phyloP scores from a whole-genome alignment of 1,139 yeast species.

The Zygosaccharomyces pseudobailii region DNA sequence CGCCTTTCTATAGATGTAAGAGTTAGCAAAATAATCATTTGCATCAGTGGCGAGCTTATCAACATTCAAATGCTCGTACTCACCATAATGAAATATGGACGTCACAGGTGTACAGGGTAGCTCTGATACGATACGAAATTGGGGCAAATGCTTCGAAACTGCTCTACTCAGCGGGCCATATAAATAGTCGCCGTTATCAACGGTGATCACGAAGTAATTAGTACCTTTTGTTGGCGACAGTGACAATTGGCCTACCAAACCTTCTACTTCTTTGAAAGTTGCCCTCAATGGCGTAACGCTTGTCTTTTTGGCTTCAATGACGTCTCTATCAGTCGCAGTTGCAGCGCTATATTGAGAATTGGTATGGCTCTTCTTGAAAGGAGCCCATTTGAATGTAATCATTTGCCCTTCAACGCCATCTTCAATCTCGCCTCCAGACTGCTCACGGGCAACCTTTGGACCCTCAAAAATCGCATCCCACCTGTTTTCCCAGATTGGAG shows the following conservation, averaged over 20 bases:
- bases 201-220: slow-evolving; percentile 24
- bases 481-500: slow-evolving; percentile 71
- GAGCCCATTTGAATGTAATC: slow-evolving; percentile 69
- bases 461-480: slow-evolving; percentile 66
- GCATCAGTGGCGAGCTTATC: slow-evolving; percentile 43
- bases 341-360: slow-evolving; percentile 47
- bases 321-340: slow-evolving; percentile 39
- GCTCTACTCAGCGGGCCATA: slow-evolving; percentile 50
- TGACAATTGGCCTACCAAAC: slow-evolving; percentile 53
- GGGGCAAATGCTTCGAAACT: slow-evolving; percentile 35
- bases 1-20: slow-evolving; percentile 83
- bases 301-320: slow-evolving; percentile 43
- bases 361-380: slow-evolving; percentile 70
- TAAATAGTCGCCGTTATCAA: slow-evolving; percentile 48
- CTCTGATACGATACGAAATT: slow-evolving; percentile 18
- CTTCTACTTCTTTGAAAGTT: slow-evolving; percentile 52
- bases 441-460: slow-evolving; percentile 25
- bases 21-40: slow-evolving; percentile 59
- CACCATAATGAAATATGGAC: slow-evolving; percentile 71
- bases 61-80: slow-evolving; percentile 82
- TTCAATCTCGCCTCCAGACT: slow-evolving; percentile 40
- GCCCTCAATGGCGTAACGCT: slow-evolving; percentile 87
- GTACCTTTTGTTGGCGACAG: slow-evolving; percentile 20
- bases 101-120: slow-evolving; percentile 11
- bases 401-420: slow-evolving; percentile 40